These are phyloP conservation scores for Dictyostelium discoideum DNA, from an alignment of 78 protist genomes.

Conservation along the genomic window DNA sequence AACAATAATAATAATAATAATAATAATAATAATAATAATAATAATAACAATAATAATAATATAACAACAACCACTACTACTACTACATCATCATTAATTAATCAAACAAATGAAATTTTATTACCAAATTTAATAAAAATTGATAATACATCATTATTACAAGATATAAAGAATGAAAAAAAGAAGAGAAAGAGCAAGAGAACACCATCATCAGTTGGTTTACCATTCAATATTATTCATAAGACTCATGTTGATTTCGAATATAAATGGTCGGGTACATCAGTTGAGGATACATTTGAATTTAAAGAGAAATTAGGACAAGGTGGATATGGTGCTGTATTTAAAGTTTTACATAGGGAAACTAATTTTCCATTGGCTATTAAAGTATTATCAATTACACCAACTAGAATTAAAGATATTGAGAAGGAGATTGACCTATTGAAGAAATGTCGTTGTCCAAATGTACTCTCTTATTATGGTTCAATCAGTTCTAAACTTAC, in stretches of 20 bases:
- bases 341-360: constrained; percentile 67
- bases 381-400: constrained; percentile 67
- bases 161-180: neutral
- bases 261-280: constrained; percentile 80
- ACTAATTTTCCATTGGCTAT: constrained; percentile 46
- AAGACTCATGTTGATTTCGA: constrained; percentile 85
- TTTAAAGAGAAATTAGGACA: constrained; percentile 76
- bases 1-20: neutral
- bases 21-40: neutral
- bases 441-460: constrained; percentile 63
- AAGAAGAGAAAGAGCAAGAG: neutral
- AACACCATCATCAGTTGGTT: constrained; percentile 58
- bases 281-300: constrained; percentile 69
- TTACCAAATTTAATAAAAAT: neutral
- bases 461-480: constrained; percentile 84
- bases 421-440: constrained; percentile 82
- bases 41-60: neutral
- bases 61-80: neutral
- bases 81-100: neutral
- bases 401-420: constrained; percentile 49
- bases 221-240: constrained; percentile 84
- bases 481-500: constrained; percentile 64
- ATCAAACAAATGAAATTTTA: neutral
- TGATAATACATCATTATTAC: neutral
- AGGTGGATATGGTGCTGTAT: constrained; percentile 84